Evolutionary conservation across 495 filamentous ascomycete genomes (phyloP).

Genomic region (Aspergillus olivimuriae): DNA sequence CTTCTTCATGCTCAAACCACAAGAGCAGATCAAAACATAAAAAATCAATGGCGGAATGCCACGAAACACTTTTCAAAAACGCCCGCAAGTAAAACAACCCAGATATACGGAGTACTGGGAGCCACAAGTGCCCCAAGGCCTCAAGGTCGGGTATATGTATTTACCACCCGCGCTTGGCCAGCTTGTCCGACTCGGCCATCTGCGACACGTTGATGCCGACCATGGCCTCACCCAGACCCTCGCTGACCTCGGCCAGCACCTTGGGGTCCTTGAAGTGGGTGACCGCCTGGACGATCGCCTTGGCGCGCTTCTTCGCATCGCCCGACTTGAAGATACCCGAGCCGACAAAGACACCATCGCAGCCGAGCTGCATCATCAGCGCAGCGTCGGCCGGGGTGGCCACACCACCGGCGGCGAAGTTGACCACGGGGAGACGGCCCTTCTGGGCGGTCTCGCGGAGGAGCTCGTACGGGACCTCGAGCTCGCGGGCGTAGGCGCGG

Average conservation of each 20-base stretch:
- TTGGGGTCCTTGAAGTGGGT: conserved; percentile 84
- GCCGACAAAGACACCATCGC: conserved; percentile 96
- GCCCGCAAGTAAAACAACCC: conserved; percentile 11
- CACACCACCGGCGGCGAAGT: conserved; percentile 96
- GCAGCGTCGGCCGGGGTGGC: conserved; percentile 96
- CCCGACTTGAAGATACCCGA: conserved; percentile 96
- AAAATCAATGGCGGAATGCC: no score
- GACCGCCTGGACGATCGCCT: conserved; percentile 90
- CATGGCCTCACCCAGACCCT: conserved; percentile 90
- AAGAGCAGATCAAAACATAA: no score
- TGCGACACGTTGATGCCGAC: conserved; percentile 78
- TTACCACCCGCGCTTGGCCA: conserved; percentile 87
- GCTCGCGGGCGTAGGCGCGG: conserved; percentile 70
- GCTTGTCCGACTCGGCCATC: conserved; percentile 69
- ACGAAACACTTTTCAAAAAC: conserved; percentile 14
- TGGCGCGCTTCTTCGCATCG: conserved; percentile 77
- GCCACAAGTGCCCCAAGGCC: no score
- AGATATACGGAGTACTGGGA: not conserved
- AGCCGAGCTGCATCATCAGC: conserved; percentile 98
- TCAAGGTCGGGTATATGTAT: no score
- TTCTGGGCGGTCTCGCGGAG: conserved; percentile 82
- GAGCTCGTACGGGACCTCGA: conserved; percentile 67
- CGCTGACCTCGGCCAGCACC: conserved; percentile 79
- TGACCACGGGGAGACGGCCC: conserved; percentile 87
- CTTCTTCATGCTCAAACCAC: no score